These are phyloP conservation scores for Penicillium vulpinum DNA, from an alignment of 2,329 filamentous ascomycete species.

Conservation along the genomic window DNA sequence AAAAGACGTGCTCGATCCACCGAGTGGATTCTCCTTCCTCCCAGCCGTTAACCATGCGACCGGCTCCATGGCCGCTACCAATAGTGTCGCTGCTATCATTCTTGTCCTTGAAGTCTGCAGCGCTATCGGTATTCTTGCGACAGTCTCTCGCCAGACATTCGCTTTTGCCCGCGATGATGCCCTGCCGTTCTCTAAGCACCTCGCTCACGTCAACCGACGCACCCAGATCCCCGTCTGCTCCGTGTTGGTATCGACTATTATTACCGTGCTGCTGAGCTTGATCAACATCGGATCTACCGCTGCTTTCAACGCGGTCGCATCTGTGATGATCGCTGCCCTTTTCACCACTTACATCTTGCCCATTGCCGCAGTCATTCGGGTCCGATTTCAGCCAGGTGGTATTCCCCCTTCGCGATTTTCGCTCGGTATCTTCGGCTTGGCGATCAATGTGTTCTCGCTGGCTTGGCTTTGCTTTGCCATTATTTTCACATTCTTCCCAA, in stretches of 20 bases:
- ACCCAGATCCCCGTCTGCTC: constrained; percentile 47
- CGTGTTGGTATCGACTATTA: constrained; percentile 33
- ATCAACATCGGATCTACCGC: constrained; percentile 55
- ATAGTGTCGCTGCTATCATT: constrained; percentile 50
- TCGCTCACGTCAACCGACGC: constrained; percentile 34
- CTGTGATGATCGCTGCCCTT: constrained; percentile 52
- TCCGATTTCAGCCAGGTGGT: constrained; percentile 21
- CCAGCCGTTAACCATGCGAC: constrained; percentile 53
- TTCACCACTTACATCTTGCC: constrained; percentile 55
- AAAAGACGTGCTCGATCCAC: constrained; percentile 39
- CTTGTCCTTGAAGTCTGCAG: constrained; percentile 40
- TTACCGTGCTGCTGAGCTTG: constrained; percentile 43
- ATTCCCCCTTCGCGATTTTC: constrained; percentile 26
- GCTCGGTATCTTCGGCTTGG: constrained; percentile 28
- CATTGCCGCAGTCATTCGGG: constrained; percentile 24
- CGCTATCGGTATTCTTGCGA: constrained; percentile 35
- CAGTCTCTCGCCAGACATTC: constrained; percentile 40
- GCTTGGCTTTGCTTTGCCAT: constrained; percentile 30
- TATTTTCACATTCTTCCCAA: constrained; percentile 36
- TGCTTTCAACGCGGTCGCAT: constrained; percentile 57
- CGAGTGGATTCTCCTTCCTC: constrained; percentile 52
- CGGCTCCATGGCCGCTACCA: constrained; percentile 44
- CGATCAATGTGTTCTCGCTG: constrained; percentile 31
- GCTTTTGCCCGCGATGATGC: constrained; percentile 48
- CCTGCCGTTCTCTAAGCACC: constrained; percentile 33